Conservation (phyloP, 1,284 basidiomycete genomes). For the Tremellales sp. region DNA sequence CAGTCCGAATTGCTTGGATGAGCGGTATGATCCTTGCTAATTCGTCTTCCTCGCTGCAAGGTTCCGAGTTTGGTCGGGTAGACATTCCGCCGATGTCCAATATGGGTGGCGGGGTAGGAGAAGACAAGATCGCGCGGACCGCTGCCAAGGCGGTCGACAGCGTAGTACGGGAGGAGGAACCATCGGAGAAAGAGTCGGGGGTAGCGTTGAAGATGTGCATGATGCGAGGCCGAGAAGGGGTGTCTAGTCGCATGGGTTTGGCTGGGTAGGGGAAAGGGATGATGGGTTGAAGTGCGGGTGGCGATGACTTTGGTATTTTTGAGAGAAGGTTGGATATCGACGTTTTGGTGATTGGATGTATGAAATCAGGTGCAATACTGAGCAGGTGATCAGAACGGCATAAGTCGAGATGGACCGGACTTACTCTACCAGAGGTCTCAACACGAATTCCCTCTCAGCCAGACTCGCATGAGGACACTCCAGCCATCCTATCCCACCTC, state of each 20-base stretch:
- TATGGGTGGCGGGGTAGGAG: constrained; percentile 56
- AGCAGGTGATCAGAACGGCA: background rate
- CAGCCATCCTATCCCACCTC: constrained; percentile 58
- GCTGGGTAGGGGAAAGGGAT: constrained; percentile 46
- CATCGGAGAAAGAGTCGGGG: constrained; percentile 96
- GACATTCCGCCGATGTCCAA: constrained; percentile 94
- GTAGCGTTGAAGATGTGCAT: constrained; percentile 96
- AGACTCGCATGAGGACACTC: constrained; percentile 80
- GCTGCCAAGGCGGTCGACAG: constrained; percentile 28
- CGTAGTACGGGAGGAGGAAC: constrained; percentile 51
- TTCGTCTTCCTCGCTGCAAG: constrained; percentile 71
- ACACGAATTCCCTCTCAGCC: constrained; percentile 83
- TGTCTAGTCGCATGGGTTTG: constrained; percentile 54
- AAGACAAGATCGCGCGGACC: constrained; percentile 16
- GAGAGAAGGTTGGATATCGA: constrained; percentile 54
- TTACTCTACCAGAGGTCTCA: constrained; percentile 82
- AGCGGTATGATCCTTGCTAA: constrained; percentile 68
- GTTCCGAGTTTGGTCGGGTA: constrained; percentile 68
- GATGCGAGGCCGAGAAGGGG: constrained; percentile 57
- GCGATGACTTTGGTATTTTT: constrained; percentile 56
- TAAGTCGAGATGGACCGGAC: constrained; percentile 35
- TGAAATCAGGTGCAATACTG: constrained; percentile 55
- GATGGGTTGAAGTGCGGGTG: constrained; percentile 42
- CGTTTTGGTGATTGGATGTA: constrained; percentile 59
- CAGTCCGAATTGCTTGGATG: constrained; percentile 51